These are phyloP conservation scores for Apiotrichum gracile DNA, from an alignment of 1,284 basidiomycete genomes.

Conservation along the genomic window DNA sequence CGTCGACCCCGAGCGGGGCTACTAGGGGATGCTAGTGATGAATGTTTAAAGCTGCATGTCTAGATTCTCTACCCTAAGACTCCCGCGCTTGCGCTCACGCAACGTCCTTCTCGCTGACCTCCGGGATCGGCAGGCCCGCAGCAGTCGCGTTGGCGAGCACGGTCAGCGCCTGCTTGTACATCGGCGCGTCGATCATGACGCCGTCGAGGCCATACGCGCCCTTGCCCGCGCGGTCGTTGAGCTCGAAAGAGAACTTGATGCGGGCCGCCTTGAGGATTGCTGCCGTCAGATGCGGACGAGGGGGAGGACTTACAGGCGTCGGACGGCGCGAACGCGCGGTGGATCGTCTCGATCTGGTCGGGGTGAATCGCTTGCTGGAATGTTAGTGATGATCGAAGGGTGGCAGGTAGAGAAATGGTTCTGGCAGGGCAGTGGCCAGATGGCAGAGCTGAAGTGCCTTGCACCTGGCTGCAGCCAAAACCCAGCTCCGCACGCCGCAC, in stretches of 20 bases:
- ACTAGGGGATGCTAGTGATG: constrained; percentile 17
- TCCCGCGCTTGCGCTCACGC: background rate
- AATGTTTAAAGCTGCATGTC: background rate
- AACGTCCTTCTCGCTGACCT: constrained; percentile 20
- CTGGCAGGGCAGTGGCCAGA: too few species aligned
- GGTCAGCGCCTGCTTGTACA: constrained; percentile 70
- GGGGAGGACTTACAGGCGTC: constrained; percentile 53
- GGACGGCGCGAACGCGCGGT: constrained; percentile 71
- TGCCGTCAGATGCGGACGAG: constrained; percentile 34
- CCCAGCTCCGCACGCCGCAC: too few species aligned
- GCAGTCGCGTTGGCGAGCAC: constrained; percentile 59
- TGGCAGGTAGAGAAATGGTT: background rate
- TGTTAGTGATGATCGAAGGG: background rate
- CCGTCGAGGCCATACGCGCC: constrained; percentile 63
- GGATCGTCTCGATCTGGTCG: constrained; percentile 70
- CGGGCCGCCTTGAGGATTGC: constrained; percentile 72
- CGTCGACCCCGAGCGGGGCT: constrained; percentile 42
- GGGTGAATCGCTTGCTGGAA: constrained; percentile 90
- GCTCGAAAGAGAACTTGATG: constrained; percentile 51
- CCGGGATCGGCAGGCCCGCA: constrained; percentile 61
- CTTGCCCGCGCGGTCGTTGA: constrained; percentile 40
- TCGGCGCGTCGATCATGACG: constrained; percentile 88
- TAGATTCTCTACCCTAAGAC: too few species aligned
- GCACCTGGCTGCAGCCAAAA: too few species aligned
- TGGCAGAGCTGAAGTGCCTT: too few species aligned